Base-by-base conservation (phyloP, 495 filamentous ascomycete species). In the Penicillium arizonense region DNA sequence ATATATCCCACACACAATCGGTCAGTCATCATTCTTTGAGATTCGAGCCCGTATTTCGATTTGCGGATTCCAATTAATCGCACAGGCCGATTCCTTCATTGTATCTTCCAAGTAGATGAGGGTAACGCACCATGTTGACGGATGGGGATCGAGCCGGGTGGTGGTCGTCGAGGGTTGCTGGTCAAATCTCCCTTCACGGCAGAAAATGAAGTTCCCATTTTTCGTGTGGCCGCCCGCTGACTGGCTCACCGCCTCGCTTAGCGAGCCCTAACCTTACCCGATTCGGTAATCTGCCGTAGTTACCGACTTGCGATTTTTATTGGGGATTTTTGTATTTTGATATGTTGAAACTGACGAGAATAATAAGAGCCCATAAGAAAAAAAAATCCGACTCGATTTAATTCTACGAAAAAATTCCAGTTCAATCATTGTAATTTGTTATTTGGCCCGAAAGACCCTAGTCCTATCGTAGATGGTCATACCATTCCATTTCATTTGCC, bases 121-220 rank as follows among this genome's bases (percentile, higher is more conserved):
- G 60, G 57, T 46, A 62, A 74, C 82, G 72, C 69, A 86, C 82
- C 82, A 86, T 86, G 77, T 72, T 83, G 81, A 75, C 77, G 75
- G 78, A 76, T 77, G 79, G 79, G 75, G 79, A 83, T 82, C 80
- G 82, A 78, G 73, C 67, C 70, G 68, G 66, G 67, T 65, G 66
- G 58, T 74, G 68, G 73, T 78, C 75, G 73, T 70, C 69, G 70
- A 70, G 68, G 74, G 71, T 69, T 77, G 75, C 76, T 78, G 76
- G 74, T 75, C 74, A 73, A 73, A 68, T 74, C 72, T 71, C 70
- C 68, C 63, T 63, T 63, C 61, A 63, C 62, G 62, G 62, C 62
- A 67, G 61, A 67, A 64, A 67, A 56, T 62, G 61, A 64, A 62
- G 58, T 57, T 55, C 40, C 55, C 55, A 67, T 52, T 75, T 77